Base-by-base conservation (phyloP, 208 protist species). In the Porcisia deanei region DNA sequence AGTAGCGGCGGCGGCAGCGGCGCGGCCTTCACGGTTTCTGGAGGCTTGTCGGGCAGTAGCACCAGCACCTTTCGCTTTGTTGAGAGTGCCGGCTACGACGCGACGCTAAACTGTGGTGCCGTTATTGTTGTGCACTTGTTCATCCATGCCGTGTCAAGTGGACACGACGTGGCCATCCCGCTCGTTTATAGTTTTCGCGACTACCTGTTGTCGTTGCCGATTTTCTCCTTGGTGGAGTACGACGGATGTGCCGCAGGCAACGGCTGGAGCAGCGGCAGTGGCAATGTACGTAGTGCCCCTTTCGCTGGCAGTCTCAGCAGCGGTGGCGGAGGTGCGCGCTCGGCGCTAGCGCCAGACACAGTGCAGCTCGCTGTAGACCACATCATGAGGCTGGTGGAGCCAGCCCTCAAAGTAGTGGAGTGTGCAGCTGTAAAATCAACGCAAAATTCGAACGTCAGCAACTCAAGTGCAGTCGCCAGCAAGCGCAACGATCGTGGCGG, bases 61-160 rank as follows among this genome's bases (percentile, higher is more conserved):
- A 16, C n/a, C 53, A 76, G 70, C 68, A 22, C 53, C 12, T 59
- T 49, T 5, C 71, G 45, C 18, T 8, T 75, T 16, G 54, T 39
- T 14, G 58, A 65, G 14, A 41, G 55, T 34, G 76, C 61, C 7
- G 75, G 79, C 41, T 83, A 85, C 76, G 89, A 95, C 65, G 91
- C 87, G 7, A 82, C 88, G 1, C 75, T 95, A 37, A 93, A 94
- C 77, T 95, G 89, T 76, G 91, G 93, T n/a, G 91, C 88, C 7
- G 85, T 94, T 25, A 85, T 95, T 60, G 82, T 97, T 39, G 84
- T 93, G 67, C 89, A 95, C 74, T 84, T 95, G 59, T 93, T 97
- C 73, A 80, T 80, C 22, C 86, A 74, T 39, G 79, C 79, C 34
- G 70, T 69, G 34, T 76, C 79, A 43, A 67, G 61, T 45, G 80